Evolutionary conservation across 345 rosid species (phyloP).

Genomic region (Firmiana major): DNA sequence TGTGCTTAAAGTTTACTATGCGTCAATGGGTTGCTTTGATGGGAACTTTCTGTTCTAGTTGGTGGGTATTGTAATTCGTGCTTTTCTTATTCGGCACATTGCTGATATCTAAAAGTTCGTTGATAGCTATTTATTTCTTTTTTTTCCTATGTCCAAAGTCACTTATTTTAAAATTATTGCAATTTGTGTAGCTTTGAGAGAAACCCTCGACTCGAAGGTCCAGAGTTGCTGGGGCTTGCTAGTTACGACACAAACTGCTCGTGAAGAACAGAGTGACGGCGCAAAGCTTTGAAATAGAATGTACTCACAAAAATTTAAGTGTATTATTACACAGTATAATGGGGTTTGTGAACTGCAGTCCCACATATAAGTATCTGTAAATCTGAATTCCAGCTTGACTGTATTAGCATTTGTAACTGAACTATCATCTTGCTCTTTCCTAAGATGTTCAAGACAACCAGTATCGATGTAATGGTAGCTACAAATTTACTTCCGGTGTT

Average conservation of each 20-base stretch:
- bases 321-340: conserved; percentile 18
- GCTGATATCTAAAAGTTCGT: neutral
- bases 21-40: neutral
- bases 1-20: neutral
- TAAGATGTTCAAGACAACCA: conserved; percentile 22
- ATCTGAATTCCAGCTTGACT: conserved; percentile 15
- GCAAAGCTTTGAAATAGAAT: conserved; percentile 17
- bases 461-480: conserved; percentile 20
- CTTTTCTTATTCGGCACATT: neutral
- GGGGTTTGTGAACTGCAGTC: conserved; percentile 24
- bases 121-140: neutral
- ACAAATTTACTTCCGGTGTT: neutral
- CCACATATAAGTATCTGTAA: conserved; percentile 28
- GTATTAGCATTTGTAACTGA: conserved; percentile 15
- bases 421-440: conserved; percentile 17
- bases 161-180: conserved; percentile 3
- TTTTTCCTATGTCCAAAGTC: neutral
- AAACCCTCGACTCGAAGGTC: conserved; percentile 90
- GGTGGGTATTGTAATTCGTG: neutral
- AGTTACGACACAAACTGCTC: conserved; percentile 87
- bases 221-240: conserved; percentile 85
- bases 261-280: conserved; percentile 24
- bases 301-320: conserved; percentile 11
- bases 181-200: conserved; percentile 52
- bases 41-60: neutral